Evolutionary conservation across 2,329 filamentous ascomycete species (phyloP).

Genomic region (Zymoseptoria ardabiliae): DNA sequence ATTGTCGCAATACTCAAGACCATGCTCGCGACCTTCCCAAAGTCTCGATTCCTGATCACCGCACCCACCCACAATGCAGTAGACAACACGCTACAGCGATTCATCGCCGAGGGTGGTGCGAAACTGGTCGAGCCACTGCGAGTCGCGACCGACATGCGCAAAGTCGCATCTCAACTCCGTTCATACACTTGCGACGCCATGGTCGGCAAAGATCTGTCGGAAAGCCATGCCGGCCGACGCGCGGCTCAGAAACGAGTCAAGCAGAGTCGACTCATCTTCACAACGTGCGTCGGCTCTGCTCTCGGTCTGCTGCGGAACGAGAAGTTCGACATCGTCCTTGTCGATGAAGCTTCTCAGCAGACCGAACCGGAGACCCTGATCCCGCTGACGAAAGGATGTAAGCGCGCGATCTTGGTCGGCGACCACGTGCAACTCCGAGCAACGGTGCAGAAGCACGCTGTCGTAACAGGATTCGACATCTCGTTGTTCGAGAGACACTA

Average conservation of each 20-base stretch:
- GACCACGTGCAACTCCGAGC: constrained; percentile 5
- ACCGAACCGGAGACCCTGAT: constrained; percentile 4
- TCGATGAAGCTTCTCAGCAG: constrained; percentile 5
- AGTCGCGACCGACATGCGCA: constrained; percentile 3
- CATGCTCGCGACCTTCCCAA: constrained; percentile 37
- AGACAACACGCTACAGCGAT: constrained; percentile 3
- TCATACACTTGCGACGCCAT: constrained; percentile 4
- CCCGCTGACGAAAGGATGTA: background rate
- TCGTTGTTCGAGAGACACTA: constrained; percentile 3
- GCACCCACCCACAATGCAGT: constrained; percentile 6
- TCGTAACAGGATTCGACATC: constrained; percentile 1
- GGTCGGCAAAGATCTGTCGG: background rate
- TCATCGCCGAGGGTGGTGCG: background rate
- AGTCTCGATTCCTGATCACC: constrained; percentile 1
- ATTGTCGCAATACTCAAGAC: constrained; percentile 55
- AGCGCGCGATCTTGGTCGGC: constrained; percentile 3
- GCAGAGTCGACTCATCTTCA: constrained; percentile 3
- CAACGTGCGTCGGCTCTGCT: constrained; percentile 1
- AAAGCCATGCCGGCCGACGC: background rate
- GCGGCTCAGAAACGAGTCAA: constrained; percentile 1
- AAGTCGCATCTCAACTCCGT: background rate
- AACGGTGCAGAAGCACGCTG: constrained; percentile 1
- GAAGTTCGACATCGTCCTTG: constrained; percentile 2
- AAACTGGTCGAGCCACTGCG: background rate
- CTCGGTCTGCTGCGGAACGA: constrained; percentile 1